These are phyloP conservation scores for Fraxinus velutina DNA, from an alignment of 305 asterid species.

Conservation along the genomic window DNA sequence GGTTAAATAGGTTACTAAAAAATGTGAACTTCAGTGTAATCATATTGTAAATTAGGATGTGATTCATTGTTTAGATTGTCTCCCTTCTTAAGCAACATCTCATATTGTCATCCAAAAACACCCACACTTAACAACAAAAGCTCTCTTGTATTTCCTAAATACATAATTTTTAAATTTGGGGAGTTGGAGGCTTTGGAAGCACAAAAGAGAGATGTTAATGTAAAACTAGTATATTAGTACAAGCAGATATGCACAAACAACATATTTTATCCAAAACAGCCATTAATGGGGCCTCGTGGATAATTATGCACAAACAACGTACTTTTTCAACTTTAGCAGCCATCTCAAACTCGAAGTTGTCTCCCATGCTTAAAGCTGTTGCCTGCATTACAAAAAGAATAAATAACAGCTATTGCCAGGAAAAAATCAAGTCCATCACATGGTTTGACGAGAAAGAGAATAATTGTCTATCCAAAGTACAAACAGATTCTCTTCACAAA, in stretches of 20 bases:
- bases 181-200: background rate
- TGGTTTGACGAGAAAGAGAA: background rate
- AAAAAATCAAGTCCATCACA: slow-evolving; percentile 12
- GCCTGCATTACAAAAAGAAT: slow-evolving; percentile 35
- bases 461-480: background rate
- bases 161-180: background rate
- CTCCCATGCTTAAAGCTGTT: slow-evolving; percentile 85
- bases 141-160: background rate
- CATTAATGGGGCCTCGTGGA: background rate
- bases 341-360: slow-evolving; percentile 70
- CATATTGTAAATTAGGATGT: background rate
- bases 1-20: background rate
- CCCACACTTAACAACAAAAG: background rate
- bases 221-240: background rate
- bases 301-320: slow-evolving; percentile 24
- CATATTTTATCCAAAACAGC: background rate
- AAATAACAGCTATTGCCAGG: slow-evolving; percentile 6
- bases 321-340: slow-evolving; percentile 94
- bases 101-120: background rate
- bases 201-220: background rate
- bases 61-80: background rate
- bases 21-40: background rate
- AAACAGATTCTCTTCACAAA: background rate
- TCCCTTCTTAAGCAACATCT: background rate
- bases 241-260: background rate